Base-by-base conservation (phyloP, 257 asterid genomes). In the Solanum tarapatanum region DNA sequence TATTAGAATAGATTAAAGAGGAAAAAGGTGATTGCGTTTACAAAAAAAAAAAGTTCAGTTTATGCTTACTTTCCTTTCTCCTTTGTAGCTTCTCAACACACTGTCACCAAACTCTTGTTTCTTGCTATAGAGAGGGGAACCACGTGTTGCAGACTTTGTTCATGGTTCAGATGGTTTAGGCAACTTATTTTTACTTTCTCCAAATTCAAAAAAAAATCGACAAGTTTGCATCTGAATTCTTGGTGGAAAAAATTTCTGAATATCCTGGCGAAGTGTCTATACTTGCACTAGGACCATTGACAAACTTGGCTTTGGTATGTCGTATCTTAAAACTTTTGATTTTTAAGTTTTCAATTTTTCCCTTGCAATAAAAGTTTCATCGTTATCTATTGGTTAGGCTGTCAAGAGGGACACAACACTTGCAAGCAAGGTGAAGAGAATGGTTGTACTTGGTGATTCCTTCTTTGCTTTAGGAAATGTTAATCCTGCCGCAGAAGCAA, bases 231-330 rank as follows among this genome's bases (percentile, higher is more conserved):
- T 89, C 98, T 11, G 96, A 96, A 87, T 96, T 96, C 90, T 96
- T 97, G 90, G 99, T 97, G 4, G 95, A 97, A 37, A 92, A 92
- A 91, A 97, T 95, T 72, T 92, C 94, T 82, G 93, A 35, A 35
- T 35, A 87, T 90, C 99, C 99, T 72, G 98, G 99, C 45, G 99
- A 97, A 94, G 95, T 97, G 85, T 93, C 98, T 82, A 91, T 97
- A 89, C 99, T 97, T 89, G 99, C 99, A 82, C 90, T 97, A 88
- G 99, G 99, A 74, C 99, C 99, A 88, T 91, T 97, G 32, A 97
- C 99, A 72, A 97, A 97, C 89, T 90, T 97, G 72, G 99, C 99
- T 7, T 91, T 97, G 86, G 99, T 97, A 91, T 86, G 95, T 90
- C 26, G 26, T 41, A 84, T 32, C 88, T 76, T 12, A 24, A 41